These are phyloP conservation scores for Streptanthus diversifolius DNA, from an alignment of 345 rosid species.

Conservation along the genomic window DNA sequence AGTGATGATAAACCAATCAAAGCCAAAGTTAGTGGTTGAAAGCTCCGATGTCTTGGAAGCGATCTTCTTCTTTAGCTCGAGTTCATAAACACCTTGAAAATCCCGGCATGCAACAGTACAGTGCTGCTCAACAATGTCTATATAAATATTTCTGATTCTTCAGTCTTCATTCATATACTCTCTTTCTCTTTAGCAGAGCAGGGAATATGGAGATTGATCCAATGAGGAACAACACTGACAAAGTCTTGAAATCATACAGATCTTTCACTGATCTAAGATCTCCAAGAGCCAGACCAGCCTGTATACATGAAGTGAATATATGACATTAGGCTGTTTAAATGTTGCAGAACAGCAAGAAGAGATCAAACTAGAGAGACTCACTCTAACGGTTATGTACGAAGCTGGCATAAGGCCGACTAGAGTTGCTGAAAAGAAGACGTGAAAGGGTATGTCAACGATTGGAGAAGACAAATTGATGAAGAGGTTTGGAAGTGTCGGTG, in stretches of 20 bases:
- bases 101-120: not conserved
- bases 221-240: conserved; percentile 64
- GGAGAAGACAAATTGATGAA: conserved; percentile 98
- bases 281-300: conserved; percentile 86
- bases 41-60: not conserved
- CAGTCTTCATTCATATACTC: conserved; percentile 49
- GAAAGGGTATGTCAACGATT: conserved; percentile 91
- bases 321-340: not conserved
- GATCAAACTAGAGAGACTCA: conserved; percentile 32
- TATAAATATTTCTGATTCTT: not conserved
- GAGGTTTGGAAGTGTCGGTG: conserved; percentile 92
- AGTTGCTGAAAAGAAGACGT: conserved; percentile 85
- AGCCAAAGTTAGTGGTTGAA: conserved; percentile 2
- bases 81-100: conserved; percentile 16
- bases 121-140: conserved; percentile 12
- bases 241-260: conserved; percentile 69
- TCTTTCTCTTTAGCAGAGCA: conserved; percentile 73
- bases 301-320: conserved; percentile 1
- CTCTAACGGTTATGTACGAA: conserved; percentile 87
- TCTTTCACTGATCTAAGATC: conserved; percentile 79
- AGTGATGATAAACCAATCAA: not conserved
- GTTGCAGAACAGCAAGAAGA: not conserved
- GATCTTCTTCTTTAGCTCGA: conserved; percentile 15
- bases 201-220: conserved; percentile 64
- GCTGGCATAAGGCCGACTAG: conserved; percentile 91